These are phyloP conservation scores for Cornus florida DNA, from an alignment of 148 eudicot species.

Conservation along the genomic window DNA sequence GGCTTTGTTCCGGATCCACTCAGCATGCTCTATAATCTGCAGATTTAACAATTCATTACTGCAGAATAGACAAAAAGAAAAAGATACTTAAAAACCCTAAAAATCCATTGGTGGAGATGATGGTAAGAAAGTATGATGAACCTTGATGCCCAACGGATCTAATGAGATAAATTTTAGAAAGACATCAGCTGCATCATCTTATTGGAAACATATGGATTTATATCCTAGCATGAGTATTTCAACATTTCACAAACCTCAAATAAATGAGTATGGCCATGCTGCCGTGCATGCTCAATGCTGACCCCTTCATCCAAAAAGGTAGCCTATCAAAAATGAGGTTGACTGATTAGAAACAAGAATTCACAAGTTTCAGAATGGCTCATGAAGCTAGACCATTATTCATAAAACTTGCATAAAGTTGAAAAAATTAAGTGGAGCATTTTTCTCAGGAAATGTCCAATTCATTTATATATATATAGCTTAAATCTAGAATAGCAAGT, in stretches of 20 bases:
- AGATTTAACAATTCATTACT: conserved; percentile 9
- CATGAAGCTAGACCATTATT: background rate
- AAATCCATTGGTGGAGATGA: background rate
- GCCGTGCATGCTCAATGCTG: conserved; percentile 81
- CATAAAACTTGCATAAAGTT: background rate
- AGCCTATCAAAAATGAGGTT: conserved; percentile 48
- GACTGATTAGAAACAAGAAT: conserved; percentile 6
- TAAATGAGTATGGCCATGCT: conserved; percentile 92
- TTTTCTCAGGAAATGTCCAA: background rate
- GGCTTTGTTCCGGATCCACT: conserved; percentile 85
- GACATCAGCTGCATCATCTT: background rate
- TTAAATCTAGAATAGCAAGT: background rate
- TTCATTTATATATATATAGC: background rate
- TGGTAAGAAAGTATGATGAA: background rate
- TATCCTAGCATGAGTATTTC: background rate
- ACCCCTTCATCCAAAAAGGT: conserved; percentile 77
- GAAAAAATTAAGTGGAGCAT: background rate
- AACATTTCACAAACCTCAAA: conserved; percentile 54
- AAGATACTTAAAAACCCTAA: background rate
- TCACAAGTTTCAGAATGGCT: background rate
- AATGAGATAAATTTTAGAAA: too few species aligned
- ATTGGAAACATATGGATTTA: background rate
- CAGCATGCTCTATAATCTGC: conserved; percentile 82
- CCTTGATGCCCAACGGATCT: too few species aligned
- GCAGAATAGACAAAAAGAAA: background rate